phyloP scores from a whole-genome alignment of 176 grass and related monocot species.

The Eragrostis curvula region DNA sequence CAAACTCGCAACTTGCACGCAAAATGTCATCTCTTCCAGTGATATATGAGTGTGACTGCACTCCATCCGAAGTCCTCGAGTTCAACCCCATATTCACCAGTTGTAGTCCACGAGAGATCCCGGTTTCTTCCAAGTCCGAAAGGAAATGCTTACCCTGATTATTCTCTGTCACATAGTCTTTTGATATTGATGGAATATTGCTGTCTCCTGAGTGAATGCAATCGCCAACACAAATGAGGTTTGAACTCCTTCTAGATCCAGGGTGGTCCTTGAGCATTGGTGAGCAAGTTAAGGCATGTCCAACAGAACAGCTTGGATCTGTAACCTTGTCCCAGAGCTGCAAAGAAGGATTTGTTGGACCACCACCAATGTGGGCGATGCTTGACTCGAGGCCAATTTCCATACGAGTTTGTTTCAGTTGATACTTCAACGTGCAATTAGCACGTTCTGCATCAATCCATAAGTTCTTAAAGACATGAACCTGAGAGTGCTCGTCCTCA shows the following conservation, averaged over 20 bases:
- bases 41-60: neutral
- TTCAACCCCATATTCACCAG: neutral
- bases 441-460: conserved; percentile 62
- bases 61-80: conserved; percentile 24
- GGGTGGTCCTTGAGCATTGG: conserved; percentile 23
- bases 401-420: conserved; percentile 56
- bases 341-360: conserved; percentile 32
- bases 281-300: conserved; percentile 14
- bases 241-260: conserved; percentile 26
- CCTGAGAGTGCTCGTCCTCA: conserved; percentile 42
- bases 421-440: conserved; percentile 64
- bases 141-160: conserved; percentile 22
- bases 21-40: conserved; percentile 27
- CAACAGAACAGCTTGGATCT: conserved; percentile 27
- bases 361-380: conserved; percentile 35
- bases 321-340: conserved; percentile 37
- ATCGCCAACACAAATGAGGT: conserved; percentile 24
- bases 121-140: conserved; percentile 37
- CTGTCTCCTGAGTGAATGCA: conserved; percentile 20
- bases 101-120: neutral
- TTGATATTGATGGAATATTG: conserved; percentile 15
- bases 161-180: conserved; percentile 19
- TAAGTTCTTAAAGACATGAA: conserved; percentile 58
- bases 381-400: conserved; percentile 40
- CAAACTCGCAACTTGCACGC: conserved; percentile 14